phyloP scores from a whole-genome alignment of 768 basidiomycete genomes.

The Coprinopsis sp. region DNA sequence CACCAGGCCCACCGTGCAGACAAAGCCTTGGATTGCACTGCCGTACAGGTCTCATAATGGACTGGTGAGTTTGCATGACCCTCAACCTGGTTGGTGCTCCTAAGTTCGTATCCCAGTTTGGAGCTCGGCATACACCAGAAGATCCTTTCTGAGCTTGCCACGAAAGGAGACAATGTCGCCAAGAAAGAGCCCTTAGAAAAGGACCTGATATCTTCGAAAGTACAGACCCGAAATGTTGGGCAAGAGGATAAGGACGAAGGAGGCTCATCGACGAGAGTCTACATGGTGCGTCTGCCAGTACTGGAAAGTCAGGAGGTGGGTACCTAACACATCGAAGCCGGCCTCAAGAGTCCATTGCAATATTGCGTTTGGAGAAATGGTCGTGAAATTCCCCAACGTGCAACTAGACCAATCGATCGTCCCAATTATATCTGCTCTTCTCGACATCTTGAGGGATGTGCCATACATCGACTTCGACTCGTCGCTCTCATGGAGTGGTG shows the following conservation, averaged over 20 bases:
- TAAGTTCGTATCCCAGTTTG: slow-evolving; percentile 38
- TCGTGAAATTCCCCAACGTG: slow-evolving; percentile 53
- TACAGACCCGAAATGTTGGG: slow-evolving; percentile 36
- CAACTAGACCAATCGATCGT: slow-evolving; percentile 49
- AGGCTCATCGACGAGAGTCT: slow-evolving; percentile 27
- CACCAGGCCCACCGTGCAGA: too few relatives aligned
- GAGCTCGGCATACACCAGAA: slow-evolving; percentile 76
- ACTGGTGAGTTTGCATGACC: slow-evolving; percentile 36
- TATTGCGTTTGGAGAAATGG: slow-evolving; percentile 78
- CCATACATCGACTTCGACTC: slow-evolving; percentile 75
- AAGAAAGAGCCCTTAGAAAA: slow-evolving; percentile 46
- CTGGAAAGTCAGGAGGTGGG: background rate
- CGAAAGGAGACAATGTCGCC: slow-evolving; percentile 29
- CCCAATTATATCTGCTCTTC: slow-evolving; percentile 52
- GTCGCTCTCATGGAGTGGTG: slow-evolving; percentile 79
- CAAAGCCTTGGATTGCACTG: too few relatives aligned
- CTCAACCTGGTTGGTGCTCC: background rate
- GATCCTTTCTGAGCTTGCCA: slow-evolving; percentile 71
- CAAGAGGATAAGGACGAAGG: slow-evolving; percentile 22
- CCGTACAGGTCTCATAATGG: slow-evolving; percentile 30
- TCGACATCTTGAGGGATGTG: slow-evolving; percentile 66
- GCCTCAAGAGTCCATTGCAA: slow-evolving; percentile 73
- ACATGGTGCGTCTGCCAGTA: slow-evolving; percentile 46
- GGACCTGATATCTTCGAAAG: slow-evolving; percentile 58
- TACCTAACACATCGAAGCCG: slow-evolving; percentile 38